A percentile compares a stretch with the other conserved stretches of the same genome.
phyloP scores from a whole-genome alignment of 306 rosid species.

The Pterocarpus santalinus region DNA sequence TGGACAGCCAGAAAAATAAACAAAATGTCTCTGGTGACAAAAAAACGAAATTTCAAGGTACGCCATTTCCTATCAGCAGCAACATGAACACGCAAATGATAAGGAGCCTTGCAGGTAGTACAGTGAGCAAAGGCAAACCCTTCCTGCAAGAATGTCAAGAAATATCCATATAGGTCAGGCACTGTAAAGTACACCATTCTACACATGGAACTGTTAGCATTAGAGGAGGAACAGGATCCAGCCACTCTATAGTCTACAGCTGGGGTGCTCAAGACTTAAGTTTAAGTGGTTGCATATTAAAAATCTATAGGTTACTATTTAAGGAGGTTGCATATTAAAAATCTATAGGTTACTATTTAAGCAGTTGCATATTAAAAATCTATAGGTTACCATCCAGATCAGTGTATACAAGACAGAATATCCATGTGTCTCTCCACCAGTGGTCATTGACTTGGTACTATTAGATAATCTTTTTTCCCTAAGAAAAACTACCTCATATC shows the following conservation, averaged over 20 bases:
- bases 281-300: too few relatives aligned
- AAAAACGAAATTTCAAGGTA: conserved; percentile 92
- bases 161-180: conserved; percentile 43
- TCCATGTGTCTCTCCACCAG: too few relatives aligned
- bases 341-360: too few relatives aligned
- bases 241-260: not conserved
- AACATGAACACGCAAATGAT: conserved; percentile 93
- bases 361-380: too few relatives aligned
- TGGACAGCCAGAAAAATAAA: conserved; percentile 90
- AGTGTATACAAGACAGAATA: too few relatives aligned
- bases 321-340: too few relatives aligned
- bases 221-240: conserved; percentile 1
- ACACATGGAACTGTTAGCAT: conserved; percentile 9
- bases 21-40: conserved; percentile 94
- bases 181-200: conserved; percentile 10
- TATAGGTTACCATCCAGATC: too few relatives aligned
- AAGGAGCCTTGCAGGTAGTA: conserved; percentile 98
- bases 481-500: too few relatives aligned
- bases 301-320: too few relatives aligned
- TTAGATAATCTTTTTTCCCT: too few relatives aligned
- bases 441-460: too few relatives aligned
- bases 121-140: conserved; percentile 99
- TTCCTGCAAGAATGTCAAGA: conserved; percentile 73
- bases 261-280: too few relatives aligned
- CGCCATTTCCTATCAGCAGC: conserved; percentile 98